Evolutionary conservation across 805 yeast genomes (phyloP).

Genomic region (Nakazawaea laoshanensis): DNA sequence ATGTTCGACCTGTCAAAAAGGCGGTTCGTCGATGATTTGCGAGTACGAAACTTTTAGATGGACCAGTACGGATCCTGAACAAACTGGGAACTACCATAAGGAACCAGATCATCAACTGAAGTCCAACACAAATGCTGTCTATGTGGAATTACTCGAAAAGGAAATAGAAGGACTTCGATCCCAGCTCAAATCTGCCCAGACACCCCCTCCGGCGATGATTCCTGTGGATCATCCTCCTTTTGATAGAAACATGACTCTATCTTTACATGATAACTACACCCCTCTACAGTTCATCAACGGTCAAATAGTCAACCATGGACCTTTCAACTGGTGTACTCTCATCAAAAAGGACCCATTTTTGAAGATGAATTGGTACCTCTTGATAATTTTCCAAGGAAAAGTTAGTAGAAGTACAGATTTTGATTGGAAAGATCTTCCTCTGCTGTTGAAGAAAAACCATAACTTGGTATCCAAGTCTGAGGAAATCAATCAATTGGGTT

Average conservation of each 20-base stretch:
- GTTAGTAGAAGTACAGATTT: too few relatives aligned
- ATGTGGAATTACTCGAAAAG: constrained; percentile 1
- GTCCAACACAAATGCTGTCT: background rate
- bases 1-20: constrained; percentile 1
- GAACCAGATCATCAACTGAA: background rate
- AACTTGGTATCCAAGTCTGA: too few relatives aligned
- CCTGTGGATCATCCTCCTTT: background rate
- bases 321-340: constrained; percentile 39
- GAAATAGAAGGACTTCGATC: background rate
- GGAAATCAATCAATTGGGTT: too few relatives aligned
- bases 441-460: too few relatives aligned
- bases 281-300: constrained; percentile 34
- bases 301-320: constrained; percentile 39
- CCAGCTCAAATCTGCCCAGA: background rate
- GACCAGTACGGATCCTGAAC: background rate
- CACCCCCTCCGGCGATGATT: background rate
- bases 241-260: constrained; percentile 23
- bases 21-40: background rate
- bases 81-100: background rate
- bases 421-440: too few relatives aligned
- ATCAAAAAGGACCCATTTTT: constrained; percentile 37
- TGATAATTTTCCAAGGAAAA: background rate
- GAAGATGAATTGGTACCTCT: constrained; percentile 24
- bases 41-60: constrained; percentile 4
- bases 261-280: constrained; percentile 31